These are phyloP conservation scores for Poa annua DNA, from an alignment of 176 grass and related monocot species.

Conservation along the genomic window DNA sequence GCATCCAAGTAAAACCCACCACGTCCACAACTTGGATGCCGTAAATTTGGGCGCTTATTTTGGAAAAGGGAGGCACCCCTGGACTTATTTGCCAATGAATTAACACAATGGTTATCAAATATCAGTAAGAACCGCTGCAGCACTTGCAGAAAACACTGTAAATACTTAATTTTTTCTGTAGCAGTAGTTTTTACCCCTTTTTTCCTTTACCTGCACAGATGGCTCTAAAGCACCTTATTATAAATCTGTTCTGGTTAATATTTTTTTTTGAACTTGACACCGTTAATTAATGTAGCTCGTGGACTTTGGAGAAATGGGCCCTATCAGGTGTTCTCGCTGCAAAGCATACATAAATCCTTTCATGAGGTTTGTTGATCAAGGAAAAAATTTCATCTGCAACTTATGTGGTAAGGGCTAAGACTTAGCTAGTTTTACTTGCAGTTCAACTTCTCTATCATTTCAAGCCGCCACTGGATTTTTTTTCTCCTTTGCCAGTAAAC, in stretches of 20 bases:
- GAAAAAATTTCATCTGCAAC: slow-evolving; percentile 73
- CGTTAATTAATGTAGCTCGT: slow-evolving; percentile 43
- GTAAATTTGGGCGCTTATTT: neutral
- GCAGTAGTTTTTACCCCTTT: slow-evolving; percentile 5
- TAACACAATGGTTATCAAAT: neutral
- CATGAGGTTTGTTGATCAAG: slow-evolving; percentile 90
- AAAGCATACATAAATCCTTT: slow-evolving; percentile 94
- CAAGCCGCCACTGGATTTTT: neutral
- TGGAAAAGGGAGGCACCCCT: neutral
- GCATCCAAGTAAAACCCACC: slow-evolving; percentile 10
- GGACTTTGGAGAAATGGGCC: slow-evolving; percentile 87
- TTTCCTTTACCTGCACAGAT: slow-evolving; percentile 7
- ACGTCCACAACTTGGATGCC: neutral
- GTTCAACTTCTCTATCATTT: slow-evolving; percentile 20
- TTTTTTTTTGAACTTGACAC: slow-evolving; percentile 24
- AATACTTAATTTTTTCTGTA: neutral
- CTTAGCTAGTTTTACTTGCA: slow-evolving; percentile 1
- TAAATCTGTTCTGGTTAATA: slow-evolving; percentile 1
- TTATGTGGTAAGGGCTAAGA: slow-evolving; percentile 41
- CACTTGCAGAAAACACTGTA: neutral
- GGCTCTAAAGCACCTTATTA: neutral
- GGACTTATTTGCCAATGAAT: neutral
- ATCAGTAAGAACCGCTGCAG: slow-evolving; percentile 2
- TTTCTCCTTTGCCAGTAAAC: slow-evolving; percentile 10
- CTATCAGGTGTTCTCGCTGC: slow-evolving; percentile 81